Evolutionary conservation across 495 filamentous ascomycete genomes (phyloP).

Genomic region (Astrothelium macrocarpum): DNA sequence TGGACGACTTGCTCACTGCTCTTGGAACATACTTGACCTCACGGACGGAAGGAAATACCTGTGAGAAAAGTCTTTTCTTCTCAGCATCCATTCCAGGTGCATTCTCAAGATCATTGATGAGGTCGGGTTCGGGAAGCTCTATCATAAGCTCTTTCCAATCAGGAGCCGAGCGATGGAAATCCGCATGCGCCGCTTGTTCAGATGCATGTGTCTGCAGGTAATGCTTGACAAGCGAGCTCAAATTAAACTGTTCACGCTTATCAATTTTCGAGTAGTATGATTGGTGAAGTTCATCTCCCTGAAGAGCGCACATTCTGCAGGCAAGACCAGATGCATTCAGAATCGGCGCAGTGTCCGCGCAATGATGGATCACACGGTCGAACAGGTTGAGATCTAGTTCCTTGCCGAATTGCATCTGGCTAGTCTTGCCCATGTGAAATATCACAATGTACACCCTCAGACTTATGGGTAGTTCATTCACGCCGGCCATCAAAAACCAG

Average conservation of each 20-base stretch:
- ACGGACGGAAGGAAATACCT: slow-evolving; percentile 42
- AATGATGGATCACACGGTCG: slow-evolving; percentile 54
- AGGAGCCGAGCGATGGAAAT: slow-evolving; percentile 22
- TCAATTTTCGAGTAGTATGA: slow-evolving; percentile 24
- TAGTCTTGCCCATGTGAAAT: slow-evolving; percentile 49
- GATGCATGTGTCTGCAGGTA: slow-evolving; percentile 50
- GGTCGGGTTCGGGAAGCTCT: slow-evolving; percentile 46
- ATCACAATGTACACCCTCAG: slow-evolving; percentile 55
- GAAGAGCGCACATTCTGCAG: slow-evolving; percentile 49
- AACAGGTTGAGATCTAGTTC: slow-evolving; percentile 51
- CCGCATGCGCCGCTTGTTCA: slow-evolving; percentile 22
- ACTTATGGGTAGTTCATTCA: slow-evolving; percentile 54
- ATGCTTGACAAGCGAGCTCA: slow-evolving; percentile 56
- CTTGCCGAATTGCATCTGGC: slow-evolving; percentile 43
- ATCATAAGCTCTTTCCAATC: slow-evolving; percentile 69
- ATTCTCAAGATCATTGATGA: slow-evolving; percentile 40
- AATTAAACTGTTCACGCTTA: slow-evolving; percentile 44
- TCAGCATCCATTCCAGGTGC: slow-evolving; percentile 46
- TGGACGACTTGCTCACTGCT: slow-evolving; percentile 24
- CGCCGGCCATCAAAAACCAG: slow-evolving; percentile 49
- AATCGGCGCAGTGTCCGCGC: slow-evolving; percentile 56
- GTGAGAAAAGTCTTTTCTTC: slow-evolving; percentile 45
- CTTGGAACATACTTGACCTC: slow-evolving; percentile 19
- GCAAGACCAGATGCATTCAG: slow-evolving; percentile 54
- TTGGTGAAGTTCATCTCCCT: slow-evolving; percentile 11